A percentile compares a stretch with the other conserved stretches of the same genome.
These are phyloP conservation scores for Stropharia rugosoannulata DNA, from an alignment of 768 basidiomycete species.

Conservation along the genomic window DNA sequence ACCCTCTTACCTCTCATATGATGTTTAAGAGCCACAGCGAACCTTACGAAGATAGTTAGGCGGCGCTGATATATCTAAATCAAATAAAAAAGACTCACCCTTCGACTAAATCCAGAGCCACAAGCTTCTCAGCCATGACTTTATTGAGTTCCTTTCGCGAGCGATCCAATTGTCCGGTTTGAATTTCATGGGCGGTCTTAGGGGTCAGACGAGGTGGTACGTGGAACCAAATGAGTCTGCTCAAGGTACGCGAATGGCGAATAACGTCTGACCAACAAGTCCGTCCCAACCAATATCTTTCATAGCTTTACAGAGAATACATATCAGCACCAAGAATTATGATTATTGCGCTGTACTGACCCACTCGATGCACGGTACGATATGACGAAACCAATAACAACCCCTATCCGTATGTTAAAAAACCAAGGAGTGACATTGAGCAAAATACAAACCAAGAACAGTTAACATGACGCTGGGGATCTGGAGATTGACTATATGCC, in stretches of 20 bases:
- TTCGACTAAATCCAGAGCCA: constrained; percentile 58
- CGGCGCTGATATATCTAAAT: background rate
- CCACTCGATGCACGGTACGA: constrained; percentile 64
- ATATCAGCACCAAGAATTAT: background rate
- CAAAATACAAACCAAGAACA: constrained; percentile 45
- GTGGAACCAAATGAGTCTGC: constrained; percentile 62
- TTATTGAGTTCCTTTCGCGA: constrained; percentile 42
- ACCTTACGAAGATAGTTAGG: constrained; percentile 30
- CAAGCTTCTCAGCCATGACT: constrained; percentile 60
- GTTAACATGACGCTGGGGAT: constrained; percentile 61
- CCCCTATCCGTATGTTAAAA: constrained; percentile 27
- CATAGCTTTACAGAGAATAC: constrained; percentile 38
- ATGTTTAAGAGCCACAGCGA: constrained; percentile 58
- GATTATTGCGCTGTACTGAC: constrained; percentile 26
- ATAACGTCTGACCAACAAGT: constrained; percentile 58
- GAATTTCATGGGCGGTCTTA: constrained; percentile 37
- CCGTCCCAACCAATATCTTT: constrained; percentile 63
- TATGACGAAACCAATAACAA: constrained; percentile 63
- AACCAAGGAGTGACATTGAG: background rate
- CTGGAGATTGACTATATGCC: constrained; percentile 34
- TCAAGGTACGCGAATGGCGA: constrained; percentile 45
- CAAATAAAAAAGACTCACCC: constrained; percentile 38
- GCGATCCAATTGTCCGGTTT: constrained; percentile 27
- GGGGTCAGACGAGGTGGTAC: constrained; percentile 47
- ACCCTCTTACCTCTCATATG: constrained; percentile 47